These are phyloP conservation scores for Vachellia collinsii DNA, from an alignment of 306 rosid species.

Conservation along the genomic window DNA sequence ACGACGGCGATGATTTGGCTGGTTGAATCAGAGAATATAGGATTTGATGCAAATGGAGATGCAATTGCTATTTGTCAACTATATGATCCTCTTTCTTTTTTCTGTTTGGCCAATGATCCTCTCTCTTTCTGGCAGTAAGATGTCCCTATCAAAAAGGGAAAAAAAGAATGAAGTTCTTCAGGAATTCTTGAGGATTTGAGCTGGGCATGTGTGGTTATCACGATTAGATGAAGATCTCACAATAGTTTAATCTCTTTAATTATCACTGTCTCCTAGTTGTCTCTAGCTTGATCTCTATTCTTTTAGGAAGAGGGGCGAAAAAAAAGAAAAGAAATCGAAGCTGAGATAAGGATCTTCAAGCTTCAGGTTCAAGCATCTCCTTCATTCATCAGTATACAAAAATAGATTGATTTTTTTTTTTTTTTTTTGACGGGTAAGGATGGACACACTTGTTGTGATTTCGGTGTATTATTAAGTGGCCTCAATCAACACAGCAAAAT, in stretches of 20 bases:
- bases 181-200: neutral
- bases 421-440: too few species aligned
- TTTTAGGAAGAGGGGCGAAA: neutral
- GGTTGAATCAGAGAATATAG: too few species aligned
- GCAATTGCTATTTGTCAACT: neutral
- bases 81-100: too few species aligned
- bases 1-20: neutral
- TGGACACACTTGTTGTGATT: too few species aligned
- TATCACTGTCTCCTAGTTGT: conserved; percentile 1
- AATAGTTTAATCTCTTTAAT: neutral
- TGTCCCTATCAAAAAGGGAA: neutral
- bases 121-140: neutral
- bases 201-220: neutral
- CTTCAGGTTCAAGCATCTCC: neutral
- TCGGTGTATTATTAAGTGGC: too few species aligned
- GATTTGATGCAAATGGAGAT: neutral
- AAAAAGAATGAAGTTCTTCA: neutral
- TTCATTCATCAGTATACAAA: neutral
- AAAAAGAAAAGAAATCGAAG: too few species aligned
- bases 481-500: too few species aligned
- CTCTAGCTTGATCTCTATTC: neutral
- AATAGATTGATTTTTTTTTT: neutral
- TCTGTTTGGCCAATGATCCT: too few species aligned
- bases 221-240: neutral
- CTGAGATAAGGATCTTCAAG: neutral